Evolutionary conservation across 768 basidiomycete species (phyloP).

Genomic region (Lentinula sp.): DNA sequence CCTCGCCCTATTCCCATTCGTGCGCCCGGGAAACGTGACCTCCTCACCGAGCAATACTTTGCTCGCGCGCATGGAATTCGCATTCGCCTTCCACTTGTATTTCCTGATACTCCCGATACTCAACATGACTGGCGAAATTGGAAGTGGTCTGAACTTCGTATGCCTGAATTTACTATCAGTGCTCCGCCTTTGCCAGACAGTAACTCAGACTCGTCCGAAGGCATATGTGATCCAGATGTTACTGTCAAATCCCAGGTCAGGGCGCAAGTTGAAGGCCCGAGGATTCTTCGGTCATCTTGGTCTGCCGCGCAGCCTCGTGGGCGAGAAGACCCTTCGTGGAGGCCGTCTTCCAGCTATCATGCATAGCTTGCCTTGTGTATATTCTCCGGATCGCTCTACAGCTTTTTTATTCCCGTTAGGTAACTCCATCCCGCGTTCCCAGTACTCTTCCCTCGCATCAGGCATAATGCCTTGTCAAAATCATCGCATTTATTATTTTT

Average conservation of each 20-base stretch:
- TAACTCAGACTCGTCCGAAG: not conserved
- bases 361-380: not conserved
- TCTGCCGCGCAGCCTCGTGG: not conserved
- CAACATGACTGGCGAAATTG: conserved; percentile 28
- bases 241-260: not conserved
- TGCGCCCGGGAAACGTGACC: conserved; percentile 1
- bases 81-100: not conserved
- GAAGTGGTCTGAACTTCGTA: conserved; percentile 37
- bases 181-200: not conserved
- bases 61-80: conserved; percentile 13
- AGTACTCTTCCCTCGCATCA: not conserved
- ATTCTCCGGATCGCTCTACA: not conserved
- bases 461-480: not conserved
- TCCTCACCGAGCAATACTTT: conserved; percentile 22
- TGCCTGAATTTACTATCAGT: conserved; percentile 21
- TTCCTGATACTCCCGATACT: not conserved
- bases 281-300: not conserved
- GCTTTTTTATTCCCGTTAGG: not conserved
- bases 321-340: not conserved
- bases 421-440: not conserved
- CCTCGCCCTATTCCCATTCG: conserved; percentile 9
- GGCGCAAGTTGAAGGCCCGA: not conserved
- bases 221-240: not conserved
- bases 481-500: not conserved
- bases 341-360: not conserved